A percentile compares a stretch with the other conserved stretches of the same genome.
Evolutionary conservation across 176 grass and related monocot species (phyloP).

Genomic region (Panicum miliaceum): DNA sequence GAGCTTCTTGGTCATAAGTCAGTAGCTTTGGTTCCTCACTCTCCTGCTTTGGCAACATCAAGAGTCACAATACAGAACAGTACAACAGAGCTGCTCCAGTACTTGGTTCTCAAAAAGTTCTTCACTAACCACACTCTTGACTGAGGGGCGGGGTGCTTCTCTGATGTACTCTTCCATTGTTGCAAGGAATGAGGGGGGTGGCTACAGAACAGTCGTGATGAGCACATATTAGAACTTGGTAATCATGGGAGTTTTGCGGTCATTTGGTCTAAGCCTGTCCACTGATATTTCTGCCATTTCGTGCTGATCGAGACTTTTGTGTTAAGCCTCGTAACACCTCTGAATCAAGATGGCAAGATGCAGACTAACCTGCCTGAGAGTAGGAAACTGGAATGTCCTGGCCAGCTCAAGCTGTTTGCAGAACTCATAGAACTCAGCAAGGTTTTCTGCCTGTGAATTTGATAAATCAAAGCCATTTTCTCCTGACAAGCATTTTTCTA

Average conservation of each 20-base stretch:
- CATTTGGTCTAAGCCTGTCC: not conserved
- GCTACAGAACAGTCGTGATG: slow-evolving; percentile 47
- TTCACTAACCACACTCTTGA: slow-evolving; percentile 65
- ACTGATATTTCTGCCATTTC: not conserved
- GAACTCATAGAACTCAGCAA: slow-evolving; percentile 94
- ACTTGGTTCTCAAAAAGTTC: slow-evolving; percentile 9
- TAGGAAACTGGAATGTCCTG: slow-evolving; percentile 95
- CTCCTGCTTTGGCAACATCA: slow-evolving; percentile 57
- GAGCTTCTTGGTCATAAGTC: slow-evolving; percentile 61
- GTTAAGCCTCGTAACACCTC: not conserved
- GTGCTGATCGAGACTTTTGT: not conserved
- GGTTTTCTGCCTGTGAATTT: slow-evolving; percentile 67
- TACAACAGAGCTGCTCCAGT: slow-evolving; percentile 2
- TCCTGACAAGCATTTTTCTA: not conserved
- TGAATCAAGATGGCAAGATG: slow-evolving; percentile 1
- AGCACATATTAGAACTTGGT: not conserved
- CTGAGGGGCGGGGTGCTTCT: slow-evolving; percentile 71
- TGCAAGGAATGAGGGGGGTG: slow-evolving; percentile 83
- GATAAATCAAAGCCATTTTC: not conserved
- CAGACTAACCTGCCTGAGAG: slow-evolving; percentile 71
- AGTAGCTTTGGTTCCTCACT: slow-evolving; percentile 67
- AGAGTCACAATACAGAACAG: slow-evolving; percentile 14
- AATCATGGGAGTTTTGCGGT: not conserved
- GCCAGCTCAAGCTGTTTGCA: slow-evolving; percentile 86
- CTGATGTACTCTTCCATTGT: slow-evolving; percentile 98